Evolutionary conservation across 352 stramenopile species (phyloP), one percentile per base, ranked within the genome.

Genomic region (Pythium insidiosum): DNA sequence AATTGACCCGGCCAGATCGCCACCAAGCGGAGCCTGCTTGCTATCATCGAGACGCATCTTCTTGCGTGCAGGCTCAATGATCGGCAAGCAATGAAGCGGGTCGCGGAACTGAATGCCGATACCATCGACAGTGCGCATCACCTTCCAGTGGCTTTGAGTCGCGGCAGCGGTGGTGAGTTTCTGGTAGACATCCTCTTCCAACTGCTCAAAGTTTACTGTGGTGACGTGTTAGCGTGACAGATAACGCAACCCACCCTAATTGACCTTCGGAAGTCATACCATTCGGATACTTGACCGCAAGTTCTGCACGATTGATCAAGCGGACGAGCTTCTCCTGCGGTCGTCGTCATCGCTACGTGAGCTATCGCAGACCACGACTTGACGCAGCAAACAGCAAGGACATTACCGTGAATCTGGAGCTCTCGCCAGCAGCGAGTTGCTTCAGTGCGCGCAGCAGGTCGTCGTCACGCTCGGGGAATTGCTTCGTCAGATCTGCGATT

Each of bases 391-490:
- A n/a, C n/a, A n/a, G n/a, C n/a, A n/a, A n/a, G n/a, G n/a, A n/a
- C n/a, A n/a, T n/a, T n/a, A 24, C 22, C 63, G 66, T 91, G 38
- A 94, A 94, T 40, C 64, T 73, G 10, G 67, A 33, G 59, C 81
- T 94, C 25, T 84, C 70, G 33, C 81, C 81, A 11, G 67, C 71
- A 1, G 79, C 77, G 20, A 94, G 60, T 28, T 86, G 61, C 54
- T 77, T 70, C 7, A 94, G 56, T 1, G 76, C 73, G 16, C 50
- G 55, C 35, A 94, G 36, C 40, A 94, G 45, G 47, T 94, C 81
- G 31, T 89, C 76, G 35, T 94, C 81, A 29, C 81, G 68, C 33
- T 94, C 79, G 2, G 74, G 76, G 30, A 87, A 94, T 54, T 94
- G 81, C 26, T 85, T 91, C 1, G 77, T 82, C 34, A 86, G 61